These are phyloP conservation scores for Fusarium globosum DNA, from an alignment of 2,329 filamentous ascomycete genomes.

Conservation along the genomic window DNA sequence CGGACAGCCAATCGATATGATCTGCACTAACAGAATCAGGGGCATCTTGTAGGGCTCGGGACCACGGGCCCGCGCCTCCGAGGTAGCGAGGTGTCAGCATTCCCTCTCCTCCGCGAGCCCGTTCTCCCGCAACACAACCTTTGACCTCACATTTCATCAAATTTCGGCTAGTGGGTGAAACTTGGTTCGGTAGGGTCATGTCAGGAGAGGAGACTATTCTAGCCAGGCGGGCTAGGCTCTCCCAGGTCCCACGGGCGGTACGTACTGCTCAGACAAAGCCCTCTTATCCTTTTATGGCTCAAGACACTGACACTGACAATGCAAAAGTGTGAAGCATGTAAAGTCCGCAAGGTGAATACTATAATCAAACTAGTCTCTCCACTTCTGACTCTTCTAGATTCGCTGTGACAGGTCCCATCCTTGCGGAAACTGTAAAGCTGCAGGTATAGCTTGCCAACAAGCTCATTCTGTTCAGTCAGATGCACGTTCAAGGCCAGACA, in stretches of 20 bases:
- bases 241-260: constrained; percentile 30
- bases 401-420: constrained; percentile 30
- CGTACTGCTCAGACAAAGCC: not conserved
- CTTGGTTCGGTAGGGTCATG: not conserved
- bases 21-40: not conserved
- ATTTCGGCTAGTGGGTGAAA: not conserved
- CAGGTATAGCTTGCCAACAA: constrained; percentile 32
- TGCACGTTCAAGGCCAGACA: constrained; percentile 17
- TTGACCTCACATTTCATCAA: not conserved
- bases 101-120: not conserved
- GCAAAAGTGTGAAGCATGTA: constrained; percentile 32
- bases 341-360: constrained; percentile 25
- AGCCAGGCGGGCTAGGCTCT: constrained; percentile 22
- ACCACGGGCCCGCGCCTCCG: constrained; percentile 26
- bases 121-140: constrained; percentile 2
- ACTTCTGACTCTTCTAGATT: not conserved
- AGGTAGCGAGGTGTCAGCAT: constrained; percentile 26
- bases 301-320: constrained; percentile 12
- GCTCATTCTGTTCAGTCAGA: constrained; percentile 12
- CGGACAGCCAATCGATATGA: constrained; percentile 14
- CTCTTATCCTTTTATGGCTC: not conserved
- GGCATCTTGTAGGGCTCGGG: not conserved
- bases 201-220: constrained; percentile 30
- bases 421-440: constrained; percentile 26
- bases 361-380: fast-evolving